These are phyloP conservation scores for Globisporangium radiosum DNA, from an alignment of 352 stramenopile species.

Conservation along the genomic window DNA sequence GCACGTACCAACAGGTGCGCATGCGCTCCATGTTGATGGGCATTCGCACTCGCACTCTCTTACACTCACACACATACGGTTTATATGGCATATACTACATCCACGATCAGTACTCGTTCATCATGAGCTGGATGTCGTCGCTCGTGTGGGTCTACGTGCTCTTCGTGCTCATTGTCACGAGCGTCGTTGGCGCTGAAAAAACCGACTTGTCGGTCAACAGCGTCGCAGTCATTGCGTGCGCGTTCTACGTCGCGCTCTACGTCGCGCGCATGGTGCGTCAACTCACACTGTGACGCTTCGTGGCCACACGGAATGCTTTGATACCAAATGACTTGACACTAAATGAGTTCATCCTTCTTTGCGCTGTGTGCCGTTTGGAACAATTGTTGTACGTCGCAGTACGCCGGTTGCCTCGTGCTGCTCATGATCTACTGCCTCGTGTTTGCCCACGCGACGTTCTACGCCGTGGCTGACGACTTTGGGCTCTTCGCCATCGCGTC, in stretches of 20 bases:
- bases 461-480: conserved; percentile 21
- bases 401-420: conserved; percentile 8
- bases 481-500: conserved; percentile 14
- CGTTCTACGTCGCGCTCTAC: conserved; percentile 18
- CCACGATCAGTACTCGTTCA: conserved; percentile 13
- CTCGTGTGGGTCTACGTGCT: conserved; percentile 21
- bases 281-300: not conserved
- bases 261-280: conserved; percentile 5
- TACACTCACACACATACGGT: not conserved
- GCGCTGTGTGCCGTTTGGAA: not conserved
- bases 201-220: conserved; percentile 15
- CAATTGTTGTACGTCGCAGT: not conserved
- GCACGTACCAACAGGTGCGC: conserved; percentile 15
- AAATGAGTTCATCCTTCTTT: not conserved
- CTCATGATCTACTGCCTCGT: conserved; percentile 21
- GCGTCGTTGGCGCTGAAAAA: conserved; percentile 13
- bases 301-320: not conserved
- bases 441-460: conserved; percentile 20
- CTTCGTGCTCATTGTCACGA: conserved; percentile 20
- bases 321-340: too few species aligned
- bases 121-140: conserved; percentile 15
- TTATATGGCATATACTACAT: not conserved
- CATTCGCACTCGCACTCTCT: not conserved
- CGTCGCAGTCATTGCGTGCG: conserved; percentile 13
- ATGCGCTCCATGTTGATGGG: not conserved